Evolutionary conservation across 495 filamentous ascomycete species (phyloP), one percentile per base, ranked within the genome.

Genomic region (Cercophora scortea): DNA sequence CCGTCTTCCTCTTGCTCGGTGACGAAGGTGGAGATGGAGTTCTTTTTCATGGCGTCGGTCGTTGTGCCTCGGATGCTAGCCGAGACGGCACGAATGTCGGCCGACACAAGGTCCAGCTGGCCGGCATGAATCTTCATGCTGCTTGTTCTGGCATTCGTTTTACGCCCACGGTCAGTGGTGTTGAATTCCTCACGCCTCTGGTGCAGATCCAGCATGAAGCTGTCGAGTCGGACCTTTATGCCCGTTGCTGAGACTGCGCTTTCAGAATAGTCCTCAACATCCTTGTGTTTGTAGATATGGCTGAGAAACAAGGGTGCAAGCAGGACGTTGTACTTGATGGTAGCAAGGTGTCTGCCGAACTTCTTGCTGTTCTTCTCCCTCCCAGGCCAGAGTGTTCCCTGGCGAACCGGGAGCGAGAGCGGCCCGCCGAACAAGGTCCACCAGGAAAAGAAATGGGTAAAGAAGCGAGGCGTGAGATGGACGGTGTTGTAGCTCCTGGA

Each of bases 251-350:
- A 89, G 17, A 96, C 88, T 5, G 82, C 75, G 59, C 86, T 83
- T 55, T 91, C 85, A 1, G 79, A 76, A 62, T 86, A 87, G 46
- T 96, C 90, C 64, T 95, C 91, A 4, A 80, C 84, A 61, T 97
- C 94, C 60, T 96, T 95, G 71, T 98, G 94, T 68, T 96, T 97
- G 74, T 98, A 98, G 39, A 98, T 88, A 53, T 98, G 93, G 52
- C 90, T 91, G 45, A 97, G 81, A 62, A 93, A 98, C 6, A 98
- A 73, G 1, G 93, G 93, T 2, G 94, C 93, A 12, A 98, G 74
- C 7, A 96, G 79, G 40, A 98, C 68, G 57, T 90, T 96, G 69
- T 98, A 97, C 71, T 98, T 97, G 71, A 98, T 89, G 9, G 94
- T 97, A 8, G 90, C 92, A 50, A 98, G 73, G 70, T 98, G 93